Conservation (phyloP, 768 basidiomycete genomes). For the Tylopilus felleus region DNA sequence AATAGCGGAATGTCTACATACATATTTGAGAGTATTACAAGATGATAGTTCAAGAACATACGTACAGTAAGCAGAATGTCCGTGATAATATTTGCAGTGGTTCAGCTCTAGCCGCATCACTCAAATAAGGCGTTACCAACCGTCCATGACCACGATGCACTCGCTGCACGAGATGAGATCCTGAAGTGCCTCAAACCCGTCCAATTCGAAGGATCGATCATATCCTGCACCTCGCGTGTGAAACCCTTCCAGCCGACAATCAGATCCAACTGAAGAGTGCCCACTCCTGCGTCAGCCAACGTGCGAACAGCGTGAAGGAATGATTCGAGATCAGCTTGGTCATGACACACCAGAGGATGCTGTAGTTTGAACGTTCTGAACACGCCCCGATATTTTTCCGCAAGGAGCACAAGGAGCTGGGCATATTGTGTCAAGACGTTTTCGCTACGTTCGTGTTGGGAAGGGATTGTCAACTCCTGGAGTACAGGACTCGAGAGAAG, state of each 20-base stretch:
- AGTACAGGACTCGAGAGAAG: slow-evolving; percentile 18
- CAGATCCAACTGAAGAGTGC: slow-evolving; percentile 13
- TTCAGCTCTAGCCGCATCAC: background rate
- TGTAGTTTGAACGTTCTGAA: slow-evolving; percentile 20
- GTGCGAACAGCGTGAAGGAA: slow-evolving; percentile 18
- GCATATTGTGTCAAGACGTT: slow-evolving; percentile 11
- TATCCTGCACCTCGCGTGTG: slow-evolving; percentile 17
- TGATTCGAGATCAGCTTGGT: slow-evolving; percentile 13
- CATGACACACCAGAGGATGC: slow-evolving; percentile 14
- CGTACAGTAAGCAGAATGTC: background rate
- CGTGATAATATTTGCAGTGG: background rate
- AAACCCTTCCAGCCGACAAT: slow-evolving; percentile 17
- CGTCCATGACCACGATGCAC: slow-evolving; percentile 15
- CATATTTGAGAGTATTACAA: background rate
- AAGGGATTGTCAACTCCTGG: slow-evolving; percentile 15
- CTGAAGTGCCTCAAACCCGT: slow-evolving; percentile 10
- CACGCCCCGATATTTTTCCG: slow-evolving; percentile 21
- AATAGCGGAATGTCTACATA: background rate
- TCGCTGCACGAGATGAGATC: slow-evolving; percentile 9
- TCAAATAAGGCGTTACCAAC: slow-evolving; percentile 3
- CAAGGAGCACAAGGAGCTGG: slow-evolving; percentile 19
- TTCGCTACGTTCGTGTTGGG: slow-evolving; percentile 15
- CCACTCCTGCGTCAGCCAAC: slow-evolving; percentile 13
- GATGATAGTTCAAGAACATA: background rate
- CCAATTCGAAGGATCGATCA: slow-evolving; percentile 23